phyloP scores from a whole-genome alignment of 192 early-diverging fungal species.

The Linnemannia hyalina region DNA sequence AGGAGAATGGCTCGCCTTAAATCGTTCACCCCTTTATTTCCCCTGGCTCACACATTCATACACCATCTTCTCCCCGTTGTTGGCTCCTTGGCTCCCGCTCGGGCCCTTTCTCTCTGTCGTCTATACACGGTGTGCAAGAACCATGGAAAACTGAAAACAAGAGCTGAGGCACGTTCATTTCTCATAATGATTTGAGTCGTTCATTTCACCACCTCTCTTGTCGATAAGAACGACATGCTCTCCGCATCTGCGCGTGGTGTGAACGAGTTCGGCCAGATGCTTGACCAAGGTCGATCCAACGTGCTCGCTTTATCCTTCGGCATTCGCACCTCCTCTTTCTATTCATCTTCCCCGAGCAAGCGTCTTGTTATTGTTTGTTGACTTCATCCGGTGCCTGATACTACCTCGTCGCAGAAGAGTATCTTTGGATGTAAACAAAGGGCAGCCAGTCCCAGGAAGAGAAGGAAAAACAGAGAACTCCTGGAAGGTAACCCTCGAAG shows the following conservation, averaged over 20 bases:
- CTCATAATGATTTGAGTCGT: not conserved
- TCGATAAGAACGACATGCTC: not conserved
- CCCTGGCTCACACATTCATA: not conserved
- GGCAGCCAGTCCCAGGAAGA: not conserved
- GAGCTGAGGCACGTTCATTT: not conserved
- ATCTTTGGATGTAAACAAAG: not conserved
- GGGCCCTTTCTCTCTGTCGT: not conserved
- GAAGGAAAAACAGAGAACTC: not conserved
- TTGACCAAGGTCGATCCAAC: conserved; percentile 2
- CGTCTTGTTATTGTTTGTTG: not conserved
- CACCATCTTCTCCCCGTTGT: not conserved
- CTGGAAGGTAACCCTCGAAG: not conserved
- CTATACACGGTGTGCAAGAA: not conserved
- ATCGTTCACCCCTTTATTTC: not conserved
- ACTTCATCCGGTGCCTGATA: not conserved
- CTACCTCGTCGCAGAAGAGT: not conserved
- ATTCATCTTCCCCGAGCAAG: not conserved
- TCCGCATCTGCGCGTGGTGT: not conserved
- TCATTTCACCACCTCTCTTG: not conserved
- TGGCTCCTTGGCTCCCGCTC: not conserved
- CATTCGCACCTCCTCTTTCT: not conserved
- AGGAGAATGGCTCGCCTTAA: not conserved
- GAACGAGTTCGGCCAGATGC: not conserved
- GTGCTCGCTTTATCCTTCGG: not conserved
- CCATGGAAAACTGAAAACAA: not conserved